Percentiles rank a stretch among this genome's conserved stretches.
Conservation (phyloP, 2,329 filamentous ascomycete species). For the Verticillium alfalfae region DNA sequence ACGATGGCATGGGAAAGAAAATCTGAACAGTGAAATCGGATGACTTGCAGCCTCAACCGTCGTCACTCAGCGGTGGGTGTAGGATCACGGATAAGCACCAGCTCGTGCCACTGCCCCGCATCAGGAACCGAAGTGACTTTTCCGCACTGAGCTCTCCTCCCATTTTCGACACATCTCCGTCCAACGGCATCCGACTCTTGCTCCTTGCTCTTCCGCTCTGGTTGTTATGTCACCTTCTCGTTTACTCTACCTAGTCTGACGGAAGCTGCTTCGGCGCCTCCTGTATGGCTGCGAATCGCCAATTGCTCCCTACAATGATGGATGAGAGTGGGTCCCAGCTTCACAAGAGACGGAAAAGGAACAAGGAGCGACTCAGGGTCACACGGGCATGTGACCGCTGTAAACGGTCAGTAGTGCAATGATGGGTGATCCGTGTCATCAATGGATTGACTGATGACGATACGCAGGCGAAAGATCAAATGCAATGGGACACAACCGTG, state of each 20-base stretch:
- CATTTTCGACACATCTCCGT: not conserved
- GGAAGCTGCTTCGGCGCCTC: not conserved
- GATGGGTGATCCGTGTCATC: not conserved
- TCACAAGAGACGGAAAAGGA: constrained; percentile 10
- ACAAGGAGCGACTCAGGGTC: constrained; percentile 30
- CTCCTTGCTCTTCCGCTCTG: not conserved
- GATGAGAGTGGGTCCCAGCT: not conserved
- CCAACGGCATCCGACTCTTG: not conserved
- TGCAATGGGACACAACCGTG: constrained; percentile 25
- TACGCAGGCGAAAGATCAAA: constrained; percentile 26
- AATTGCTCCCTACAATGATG: not conserved
- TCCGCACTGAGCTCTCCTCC: not conserved
- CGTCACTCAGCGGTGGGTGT: not conserved
- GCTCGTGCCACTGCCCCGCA: not conserved
- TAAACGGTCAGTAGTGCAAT: constrained; percentile 33
- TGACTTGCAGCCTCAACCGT: too few relatives aligned
- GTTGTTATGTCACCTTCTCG: not conserved
- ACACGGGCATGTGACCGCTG: constrained; percentile 42
- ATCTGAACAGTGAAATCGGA: too few relatives aligned
- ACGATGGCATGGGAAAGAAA: not conserved
- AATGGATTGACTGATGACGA: too few relatives aligned
- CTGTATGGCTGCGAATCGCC: constrained; percentile 1
- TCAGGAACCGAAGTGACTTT: not conserved
- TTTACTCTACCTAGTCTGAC: not conserved
- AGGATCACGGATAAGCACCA: not conserved